Base-by-base conservation (phyloP, 2,329 filamentous ascomycete species). In the Fusarium brevicatenulatum region DNA sequence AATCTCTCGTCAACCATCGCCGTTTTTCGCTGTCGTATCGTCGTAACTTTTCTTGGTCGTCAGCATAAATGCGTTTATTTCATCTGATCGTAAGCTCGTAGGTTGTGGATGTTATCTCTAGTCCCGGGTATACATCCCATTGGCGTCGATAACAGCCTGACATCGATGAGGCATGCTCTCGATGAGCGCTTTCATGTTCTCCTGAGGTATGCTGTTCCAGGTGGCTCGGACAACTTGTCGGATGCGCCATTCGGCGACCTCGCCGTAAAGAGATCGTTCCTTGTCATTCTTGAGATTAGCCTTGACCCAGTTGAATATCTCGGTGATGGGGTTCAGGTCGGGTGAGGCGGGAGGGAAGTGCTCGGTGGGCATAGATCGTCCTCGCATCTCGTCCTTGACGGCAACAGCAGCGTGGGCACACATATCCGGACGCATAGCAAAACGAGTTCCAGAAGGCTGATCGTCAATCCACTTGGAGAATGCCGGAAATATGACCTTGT, bases 101-200 rank as follows among this genome's bases (percentile, higher is more conserved):
- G 21, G 11, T 25, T 18, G 9, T 49, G 5, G 18, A 19, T 7
- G 18, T 19, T 25, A 46, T 40, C 5, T 32, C 58, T 25, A 71
- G 37, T 60, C 57, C 13, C 42, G 53, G 13, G 67, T 73, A 42
- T 73, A 44, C 59, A 59, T 43, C 12, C 71, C 71, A 30, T 72
- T 21, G n/a, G 67, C 71, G 32, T 68, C 58, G 21, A 73, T 69
- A 18, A 73, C 43, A 18, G 71, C 71, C 49, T 74, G 63, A 49
- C 71, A 73, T 42, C 71, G 67, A 4, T 37, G 23, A 15, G 55
- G 28, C 71, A 73, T 73, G 43, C 54, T 63, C 40, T 54, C 55
- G 5, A 74, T 30, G 32, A 71, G 58, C 11, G 40, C 34, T 21
- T 19, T 37, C 32, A 68, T 37, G 13, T 57, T 47, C n/a, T 58